These are phyloP conservation scores for Ramaria sp. DNA, from an alignment of 768 basidiomycete genomes.

Conservation along the genomic window DNA sequence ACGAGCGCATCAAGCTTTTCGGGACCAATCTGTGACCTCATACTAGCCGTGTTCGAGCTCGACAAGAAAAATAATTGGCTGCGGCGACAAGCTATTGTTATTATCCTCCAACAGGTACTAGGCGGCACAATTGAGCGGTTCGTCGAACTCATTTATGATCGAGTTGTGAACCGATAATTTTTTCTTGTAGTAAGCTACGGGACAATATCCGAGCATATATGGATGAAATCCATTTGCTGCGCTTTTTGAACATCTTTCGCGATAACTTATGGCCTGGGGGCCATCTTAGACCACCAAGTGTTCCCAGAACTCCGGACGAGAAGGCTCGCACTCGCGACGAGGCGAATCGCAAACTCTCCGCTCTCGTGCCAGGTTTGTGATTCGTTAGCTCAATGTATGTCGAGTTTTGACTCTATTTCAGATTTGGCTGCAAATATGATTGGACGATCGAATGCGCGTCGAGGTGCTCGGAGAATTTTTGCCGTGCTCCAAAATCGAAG, in stretches of 20 bases:
- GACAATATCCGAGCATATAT: conserved; percentile 59
- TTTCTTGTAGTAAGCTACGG: conserved; percentile 62
- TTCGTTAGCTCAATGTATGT: not conserved
- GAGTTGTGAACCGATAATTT: conserved; percentile 1
- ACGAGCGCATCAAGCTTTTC: conserved; percentile 85
- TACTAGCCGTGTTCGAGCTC: conserved; percentile 89
- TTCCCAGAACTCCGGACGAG: conserved; percentile 71
- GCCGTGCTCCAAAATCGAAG: conserved; percentile 88
- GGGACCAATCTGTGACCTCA: conserved; percentile 86
- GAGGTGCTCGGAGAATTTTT: conserved; percentile 88
- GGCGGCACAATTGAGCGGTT: conserved; percentile 95
- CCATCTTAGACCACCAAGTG: conserved; percentile 44
- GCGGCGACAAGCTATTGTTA: conserved; percentile 87
- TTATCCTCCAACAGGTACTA: conserved; percentile 91
- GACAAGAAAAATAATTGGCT: conserved; percentile 97
- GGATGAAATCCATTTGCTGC: conserved; percentile 61
- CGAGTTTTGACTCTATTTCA: conserved; percentile 20
- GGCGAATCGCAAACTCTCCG: conserved; percentile 82
- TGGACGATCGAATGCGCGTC: conserved; percentile 88
- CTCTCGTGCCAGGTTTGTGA: conserved; percentile 74
- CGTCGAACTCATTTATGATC: conserved; percentile 14
- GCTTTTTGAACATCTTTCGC: conserved; percentile 54
- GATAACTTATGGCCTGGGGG: conserved; percentile 85
- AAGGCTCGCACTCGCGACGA: conserved; percentile 73
- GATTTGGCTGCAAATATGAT: conserved; percentile 97